Evolutionary conservation across 1,284 basidiomycete genomes (phyloP).

Genomic region (Dichomitus squalens): DNA sequence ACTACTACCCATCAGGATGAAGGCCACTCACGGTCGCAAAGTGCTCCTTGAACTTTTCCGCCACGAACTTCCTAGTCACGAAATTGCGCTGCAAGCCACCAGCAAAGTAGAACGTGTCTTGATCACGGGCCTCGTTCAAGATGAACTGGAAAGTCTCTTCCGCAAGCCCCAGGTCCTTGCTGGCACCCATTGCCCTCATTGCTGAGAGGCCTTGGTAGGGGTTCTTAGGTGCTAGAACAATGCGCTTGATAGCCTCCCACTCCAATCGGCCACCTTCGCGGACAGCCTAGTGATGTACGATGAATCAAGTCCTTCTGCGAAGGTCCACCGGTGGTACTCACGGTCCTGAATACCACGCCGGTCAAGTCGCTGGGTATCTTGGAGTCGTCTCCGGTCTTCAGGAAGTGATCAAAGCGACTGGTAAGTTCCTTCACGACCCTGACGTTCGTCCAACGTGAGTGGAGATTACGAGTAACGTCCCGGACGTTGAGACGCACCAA

Average conservation of each 20-base stretch:
- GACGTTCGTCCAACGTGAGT: background rate
- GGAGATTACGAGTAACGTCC: background rate
- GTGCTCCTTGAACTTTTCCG: conserved; percentile 56
- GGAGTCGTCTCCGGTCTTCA: conserved; percentile 77
- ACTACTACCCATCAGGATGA: background rate
- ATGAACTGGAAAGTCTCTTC: conserved; percentile 64
- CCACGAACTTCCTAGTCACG: conserved; percentile 43
- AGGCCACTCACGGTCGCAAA: conserved; percentile 56
- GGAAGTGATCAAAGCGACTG: conserved; percentile 73
- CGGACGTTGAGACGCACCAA: conserved; percentile 38
- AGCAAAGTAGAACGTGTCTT: conserved; percentile 66
- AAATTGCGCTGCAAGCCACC: conserved; percentile 46
- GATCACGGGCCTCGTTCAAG: conserved; percentile 57
- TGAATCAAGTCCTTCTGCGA: background rate
- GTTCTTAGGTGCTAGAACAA: conserved; percentile 76
- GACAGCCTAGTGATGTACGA: conserved; percentile 49
- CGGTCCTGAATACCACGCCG: conserved; percentile 51
- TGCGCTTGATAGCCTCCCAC: conserved; percentile 73
- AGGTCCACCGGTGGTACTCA: conserved; percentile 33
- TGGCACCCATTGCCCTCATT: conserved; percentile 57
- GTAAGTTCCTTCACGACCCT: conserved; percentile 79
- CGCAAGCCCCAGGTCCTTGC: conserved; percentile 48
- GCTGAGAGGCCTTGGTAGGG: conserved; percentile 71
- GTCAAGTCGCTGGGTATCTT: conserved; percentile 81
- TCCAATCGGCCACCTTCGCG: conserved; percentile 61